Evolutionary conservation across 441 rosid genomes (phyloP), one percentile per base, ranked within the genome.

Genomic region (Euphorbia neoarborescens): DNA sequence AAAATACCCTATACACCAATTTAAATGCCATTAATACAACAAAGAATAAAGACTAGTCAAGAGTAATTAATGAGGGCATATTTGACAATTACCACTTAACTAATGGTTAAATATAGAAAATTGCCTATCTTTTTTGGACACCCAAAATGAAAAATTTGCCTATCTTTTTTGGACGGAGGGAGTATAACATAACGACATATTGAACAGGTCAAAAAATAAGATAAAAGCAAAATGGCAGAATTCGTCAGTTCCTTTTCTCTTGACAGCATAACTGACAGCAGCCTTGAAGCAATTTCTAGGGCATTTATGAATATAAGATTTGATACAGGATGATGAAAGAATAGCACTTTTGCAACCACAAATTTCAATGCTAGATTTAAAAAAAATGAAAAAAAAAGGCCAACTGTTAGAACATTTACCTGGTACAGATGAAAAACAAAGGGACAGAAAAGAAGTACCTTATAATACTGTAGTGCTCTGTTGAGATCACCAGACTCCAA

Each of bases 401-500:
- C 30, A 72, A 7, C 30, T 37, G 22, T 53, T 37, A 9, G 9
- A 67, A 34, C 27, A 0, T 22, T 56, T 54, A 14, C 4, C 32
- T 27, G 34, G 61, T 27, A 13, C 7, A 28, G 20, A 15, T 15
- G 14, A 27, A 50, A 68, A 51, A 63, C 10, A 60, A 28, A n/a
- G 65, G 22, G 53, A 13, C 20, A 14, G 40, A 17, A n/a, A n/a
- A 62, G 70, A 74, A 60, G 38, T 77, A 90, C 99, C 96, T 92
- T 89, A 80, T 95, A 95, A 80, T 95, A 95, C 54, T 92, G 99
- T 74, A 89, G 92, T 73, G 99, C 99, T 83, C 90, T 84, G 71
- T 84, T 88, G 70, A 89, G 86, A 82, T 95, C 98, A 63, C 99
- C 99, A 46, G 95, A 87, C 81, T 95, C 98, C 98, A 95, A 86